Evolutionary conservation across 164 flowering plant genomes (phyloP).

Genomic region (Umbellularia californica): DNA sequence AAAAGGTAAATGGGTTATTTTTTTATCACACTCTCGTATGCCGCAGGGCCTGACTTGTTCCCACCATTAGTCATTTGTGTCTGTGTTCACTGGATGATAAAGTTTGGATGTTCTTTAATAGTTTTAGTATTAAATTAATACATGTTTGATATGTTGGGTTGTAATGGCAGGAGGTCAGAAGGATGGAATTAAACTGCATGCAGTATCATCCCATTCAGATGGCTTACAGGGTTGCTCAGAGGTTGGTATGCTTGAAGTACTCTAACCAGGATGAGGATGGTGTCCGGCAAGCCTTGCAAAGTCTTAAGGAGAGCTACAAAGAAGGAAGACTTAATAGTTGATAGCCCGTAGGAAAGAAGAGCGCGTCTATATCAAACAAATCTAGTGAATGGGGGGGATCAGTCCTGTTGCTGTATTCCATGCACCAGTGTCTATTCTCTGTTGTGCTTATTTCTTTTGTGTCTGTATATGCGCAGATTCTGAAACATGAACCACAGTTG

Average conservation of each 20-base stretch:
- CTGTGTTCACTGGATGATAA: background rate
- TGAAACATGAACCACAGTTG: too few species aligned
- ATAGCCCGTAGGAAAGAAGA: background rate
- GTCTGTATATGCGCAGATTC: too few species aligned
- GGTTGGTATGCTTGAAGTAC: conserved; percentile 73
- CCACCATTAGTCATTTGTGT: background rate
- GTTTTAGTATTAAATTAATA: background rate
- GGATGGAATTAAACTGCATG: conserved; percentile 62
- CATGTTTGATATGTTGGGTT: background rate
- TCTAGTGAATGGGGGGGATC: too few species aligned
- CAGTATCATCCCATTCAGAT: conserved; percentile 49
- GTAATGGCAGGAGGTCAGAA: conserved; percentile 49
- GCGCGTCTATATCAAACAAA: too few species aligned
- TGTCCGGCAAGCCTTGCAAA: conserved; percentile 66
- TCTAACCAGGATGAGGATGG: conserved; percentile 78
- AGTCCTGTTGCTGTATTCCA: too few species aligned
- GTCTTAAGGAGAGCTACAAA: conserved; percentile 67
- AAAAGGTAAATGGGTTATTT: conserved; percentile 42
- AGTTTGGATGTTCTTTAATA: background rate
- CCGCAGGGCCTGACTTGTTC: background rate
- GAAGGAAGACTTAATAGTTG: conserved; percentile 26
- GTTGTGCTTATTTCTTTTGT: too few species aligned
- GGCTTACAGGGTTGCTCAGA: conserved; percentile 66
- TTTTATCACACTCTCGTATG: too few species aligned
- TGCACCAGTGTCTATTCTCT: too few species aligned